These are phyloP conservation scores for Aspergillus eucalypticola DNA, from an alignment of 2,329 filamentous ascomycete species.

Conservation along the genomic window DNA sequence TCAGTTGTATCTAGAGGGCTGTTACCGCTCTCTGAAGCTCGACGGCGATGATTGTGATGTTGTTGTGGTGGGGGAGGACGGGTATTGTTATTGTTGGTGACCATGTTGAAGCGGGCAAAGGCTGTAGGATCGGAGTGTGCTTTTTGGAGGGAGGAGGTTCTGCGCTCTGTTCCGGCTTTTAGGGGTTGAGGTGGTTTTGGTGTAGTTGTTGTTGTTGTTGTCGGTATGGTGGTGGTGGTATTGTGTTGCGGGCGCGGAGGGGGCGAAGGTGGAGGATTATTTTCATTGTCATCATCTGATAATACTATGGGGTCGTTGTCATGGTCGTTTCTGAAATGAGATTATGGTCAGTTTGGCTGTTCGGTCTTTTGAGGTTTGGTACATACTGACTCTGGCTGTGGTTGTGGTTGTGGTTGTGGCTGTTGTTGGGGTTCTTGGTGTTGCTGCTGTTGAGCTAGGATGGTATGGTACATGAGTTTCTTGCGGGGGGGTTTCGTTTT, in stretches of 20 bases:
- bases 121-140: conserved; percentile 38
- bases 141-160: conserved; percentile 30
- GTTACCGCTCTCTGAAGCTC: conserved; percentile 6
- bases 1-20: not conserved
- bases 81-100: no score
- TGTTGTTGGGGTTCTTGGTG: conserved; percentile 6
- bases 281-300: not conserved
- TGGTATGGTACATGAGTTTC: conserved; percentile 47
- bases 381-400: conserved; percentile 34
- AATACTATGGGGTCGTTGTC: no score
- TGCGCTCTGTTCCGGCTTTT: conserved; percentile 1
- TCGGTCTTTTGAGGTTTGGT: not conserved
- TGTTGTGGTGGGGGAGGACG: no score
- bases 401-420: conserved; percentile 7
- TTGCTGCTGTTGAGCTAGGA: conserved; percentile 8
- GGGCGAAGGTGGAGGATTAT: not conserved
- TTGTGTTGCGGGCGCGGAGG: not conserved
- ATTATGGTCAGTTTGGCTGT: no score
- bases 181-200: not conserved
- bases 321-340: no score
- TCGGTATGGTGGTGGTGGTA: not conserved
- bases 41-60: not conserved
- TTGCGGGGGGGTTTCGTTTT: conserved; percentile 35
- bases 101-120: conserved; percentile 9
- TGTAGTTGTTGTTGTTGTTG: not conserved